Base-by-base conservation (phyloP, 169 alveolate species). In the Plasmodium relictum region DNA sequence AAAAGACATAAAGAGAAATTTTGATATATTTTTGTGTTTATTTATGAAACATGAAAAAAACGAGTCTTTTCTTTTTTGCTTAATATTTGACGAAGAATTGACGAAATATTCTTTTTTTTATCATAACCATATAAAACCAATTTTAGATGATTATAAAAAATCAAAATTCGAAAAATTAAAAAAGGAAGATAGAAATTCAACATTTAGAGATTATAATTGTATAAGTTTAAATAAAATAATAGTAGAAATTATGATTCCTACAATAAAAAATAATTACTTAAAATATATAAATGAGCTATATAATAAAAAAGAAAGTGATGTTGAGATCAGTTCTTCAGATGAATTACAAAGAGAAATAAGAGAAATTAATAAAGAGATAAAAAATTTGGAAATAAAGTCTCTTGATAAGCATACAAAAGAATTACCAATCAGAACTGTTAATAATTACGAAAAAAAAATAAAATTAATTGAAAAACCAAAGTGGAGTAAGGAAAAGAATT, bases 381-480 rank as follows among this genome's bases (percentile, higher is more conserved):
- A 78, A 63, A 78, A 78, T 65, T 16, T 6, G 9, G 50, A 24
- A 6, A 78, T 50, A 41, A 78, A 63, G 42, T 78, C 89, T n/a
- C 22, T 63, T 37, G 76, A 78, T 50, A 66, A 44, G 7, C 54
- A 78, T 22, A 65, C 20, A 22, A 58, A 66, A 4, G 48, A 65
- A 9, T 10, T 63, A 10, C 24, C 66, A 5, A 18, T 48, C 14
- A 50, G 12, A 26, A 18, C 48, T 18, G 14, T n/a, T 45, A 44
- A 56, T 42, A 31, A 54, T 78, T 78, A 78, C 63, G 89, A 78
- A 78, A 78, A 78, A 45, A 78, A 78, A 78, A 78, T 78, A 31
- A 78, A 78, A 78, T 50, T 78, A 63, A 62, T 78, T 63, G 62
- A 63, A 48, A 78, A 65, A 52, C 89, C 89, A 2, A 48, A 65